Conservation (phyloP, 768 basidiomycete genomes). For the Mycena vitilis region DNA sequence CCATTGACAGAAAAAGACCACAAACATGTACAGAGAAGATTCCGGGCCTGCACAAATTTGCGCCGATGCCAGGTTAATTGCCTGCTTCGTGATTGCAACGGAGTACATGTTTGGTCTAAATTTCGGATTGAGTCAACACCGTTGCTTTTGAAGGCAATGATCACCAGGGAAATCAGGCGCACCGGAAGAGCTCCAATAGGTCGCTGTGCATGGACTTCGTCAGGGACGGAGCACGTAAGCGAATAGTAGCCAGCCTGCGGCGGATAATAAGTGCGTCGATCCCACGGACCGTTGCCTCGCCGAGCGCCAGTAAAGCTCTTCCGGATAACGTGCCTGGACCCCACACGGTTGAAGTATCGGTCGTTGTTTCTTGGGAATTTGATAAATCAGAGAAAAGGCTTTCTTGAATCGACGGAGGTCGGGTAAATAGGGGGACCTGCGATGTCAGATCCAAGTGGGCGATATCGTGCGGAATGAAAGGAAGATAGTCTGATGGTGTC, state of each 20-base stretch:
- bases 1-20: slow-evolving; percentile 8
- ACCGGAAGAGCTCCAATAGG: slow-evolving; percentile 24
- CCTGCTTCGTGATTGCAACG: not conserved
- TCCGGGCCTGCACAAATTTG: not conserved
- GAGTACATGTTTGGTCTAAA: not conserved
- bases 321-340: slow-evolving; percentile 39
- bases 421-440: too few relatives aligned
- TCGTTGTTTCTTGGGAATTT: slow-evolving; percentile 4
- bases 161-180: not conserved
- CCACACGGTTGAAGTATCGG: slow-evolving; percentile 33
- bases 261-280: slow-evolving; percentile 33
- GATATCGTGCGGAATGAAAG: too few relatives aligned
- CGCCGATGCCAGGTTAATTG: not conserved
- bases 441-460: too few relatives aligned
- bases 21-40: not conserved
- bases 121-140: not conserved
- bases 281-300: slow-evolving; percentile 37
- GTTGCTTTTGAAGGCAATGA: not conserved
- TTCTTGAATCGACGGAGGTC: too few relatives aligned
- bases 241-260: slow-evolving; percentile 32
- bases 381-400: not conserved
- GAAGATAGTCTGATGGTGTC: too few relatives aligned
- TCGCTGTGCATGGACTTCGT: slow-evolving; percentile 1
- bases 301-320: slow-evolving; percentile 35
- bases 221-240: not conserved